Base-by-base conservation (phyloP, 345 rosid species). In the Cardiospermum halicacabum region DNA sequence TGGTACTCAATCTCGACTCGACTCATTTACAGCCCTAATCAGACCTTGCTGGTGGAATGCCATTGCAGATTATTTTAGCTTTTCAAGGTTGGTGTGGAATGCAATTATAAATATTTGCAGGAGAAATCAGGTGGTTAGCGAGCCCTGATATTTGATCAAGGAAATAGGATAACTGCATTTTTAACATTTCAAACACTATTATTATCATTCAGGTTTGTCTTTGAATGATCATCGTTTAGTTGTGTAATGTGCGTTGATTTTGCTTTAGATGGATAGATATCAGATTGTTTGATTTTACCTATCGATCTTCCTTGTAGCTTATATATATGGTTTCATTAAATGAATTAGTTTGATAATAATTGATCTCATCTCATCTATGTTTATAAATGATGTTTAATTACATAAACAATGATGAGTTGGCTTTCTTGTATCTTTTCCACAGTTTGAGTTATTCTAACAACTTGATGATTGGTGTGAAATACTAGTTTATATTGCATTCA, bases 101-200 rank as follows among this genome's bases (percentile, higher is more conserved):
- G 3, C 8, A 7, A 40, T 39, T 40, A 19, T 54, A 56, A 31
- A 15, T 18, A 56, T 49, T 73, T 61, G 64, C 87, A 93, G 98
- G 98, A 88, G 80, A 96, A 90, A 71, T 97, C 97, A 8, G 97
- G 97, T 2, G 98, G 98, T 15, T 97, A 93, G 74, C 89, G 92
- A 48, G 97, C 98, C 54, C 92, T 93, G 42, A 83, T 94, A 76
- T 94, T 90, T 68, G 96, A 94, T 72, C 96, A 87, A 80, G 97
- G 97, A 74, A 90, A 90, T 81, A 80, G 92, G 82, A 90, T 90
- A 60, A 84, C 89, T 55, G n/a, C n/a, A n/a, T n/a, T n/a, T n/a
- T n/a, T n/a, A n/a, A n/a, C n/a, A n/a, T n/a, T n/a, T n/a, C n/a
- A n/a, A n/a, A n/a, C n/a, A n/a, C n/a, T n/a, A n/a, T n/a, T n/a